A percentile compares a stretch with the other conserved stretches of the same genome.
These are phyloP conservation scores for Juglanconis oblonga DNA, from an alignment of 2,329 filamentous ascomycete species.

Conservation along the genomic window DNA sequence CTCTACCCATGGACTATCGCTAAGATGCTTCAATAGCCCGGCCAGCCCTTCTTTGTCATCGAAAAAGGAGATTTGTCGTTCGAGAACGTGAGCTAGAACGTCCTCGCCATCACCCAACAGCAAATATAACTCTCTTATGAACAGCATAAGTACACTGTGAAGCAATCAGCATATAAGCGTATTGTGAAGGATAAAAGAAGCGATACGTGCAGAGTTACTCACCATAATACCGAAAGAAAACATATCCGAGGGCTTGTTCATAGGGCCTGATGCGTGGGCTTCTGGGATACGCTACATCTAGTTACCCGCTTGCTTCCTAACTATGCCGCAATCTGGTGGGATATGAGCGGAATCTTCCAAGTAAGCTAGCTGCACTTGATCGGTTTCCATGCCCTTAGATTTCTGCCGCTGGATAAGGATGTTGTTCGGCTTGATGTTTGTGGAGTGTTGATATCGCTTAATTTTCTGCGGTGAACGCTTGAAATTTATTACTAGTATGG, in stretches of 20 bases:
- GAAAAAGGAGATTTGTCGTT: conserved; percentile 6
- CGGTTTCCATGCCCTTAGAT: background rate
- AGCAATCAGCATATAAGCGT: background rate
- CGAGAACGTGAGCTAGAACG: background rate
- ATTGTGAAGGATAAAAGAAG: background rate
- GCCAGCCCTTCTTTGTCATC: conserved; percentile 5
- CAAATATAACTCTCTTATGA: conserved; percentile 1
- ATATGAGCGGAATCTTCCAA: conserved; percentile 1
- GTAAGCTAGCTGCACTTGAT: conserved; percentile 1
- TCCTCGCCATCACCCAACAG: conserved; percentile 5
- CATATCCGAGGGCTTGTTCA: conserved; percentile 7
- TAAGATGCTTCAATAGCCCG: conserved; percentile 1
- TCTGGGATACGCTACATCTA: conserved; percentile 2
- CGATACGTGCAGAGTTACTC: background rate
- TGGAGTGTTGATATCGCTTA: background rate
- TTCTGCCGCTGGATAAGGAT: conserved; percentile 3
- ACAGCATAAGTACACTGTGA: conserved; percentile 7
- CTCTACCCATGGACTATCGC: conserved; percentile 4
- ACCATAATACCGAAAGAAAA: conserved; percentile 7
- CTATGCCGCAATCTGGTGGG: background rate
- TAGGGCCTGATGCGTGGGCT: background rate
- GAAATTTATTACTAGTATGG: background rate
- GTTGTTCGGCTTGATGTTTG: conserved; percentile 1
- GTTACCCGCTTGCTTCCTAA: background rate
- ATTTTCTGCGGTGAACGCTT: background rate